Percentiles rank a stretch among this genome's conserved stretches.
Evolutionary conservation across 208 protist species (phyloP).

Genomic region (Crithidia fasciculata): DNA sequence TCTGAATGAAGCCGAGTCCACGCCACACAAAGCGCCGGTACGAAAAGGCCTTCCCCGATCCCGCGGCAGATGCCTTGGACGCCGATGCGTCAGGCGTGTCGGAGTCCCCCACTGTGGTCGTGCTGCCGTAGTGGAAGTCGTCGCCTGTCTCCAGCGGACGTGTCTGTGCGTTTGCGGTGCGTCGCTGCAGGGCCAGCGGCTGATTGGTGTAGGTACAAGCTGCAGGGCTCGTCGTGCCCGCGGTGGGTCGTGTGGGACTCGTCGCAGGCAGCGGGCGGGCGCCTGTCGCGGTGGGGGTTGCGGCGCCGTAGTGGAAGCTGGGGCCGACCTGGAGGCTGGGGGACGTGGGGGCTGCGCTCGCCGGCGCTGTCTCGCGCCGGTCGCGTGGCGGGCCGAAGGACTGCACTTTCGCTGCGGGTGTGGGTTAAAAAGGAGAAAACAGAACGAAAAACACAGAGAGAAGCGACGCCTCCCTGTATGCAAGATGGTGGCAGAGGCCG

Average conservation of each 20-base stretch:
- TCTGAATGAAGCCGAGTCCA: slow-evolving; percentile 14
- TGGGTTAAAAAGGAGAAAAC: neutral
- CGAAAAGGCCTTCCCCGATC: neutral
- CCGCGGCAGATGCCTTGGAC: neutral
- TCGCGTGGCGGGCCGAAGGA: slow-evolving; percentile 5
- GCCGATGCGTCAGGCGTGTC: neutral
- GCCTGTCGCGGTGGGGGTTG: neutral
- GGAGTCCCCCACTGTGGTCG: slow-evolving; percentile 9
- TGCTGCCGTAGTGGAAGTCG: neutral
- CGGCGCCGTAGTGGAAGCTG: neutral
- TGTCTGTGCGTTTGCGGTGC: neutral
- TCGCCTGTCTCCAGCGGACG: neutral
- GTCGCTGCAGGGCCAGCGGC: slow-evolving; percentile 11
- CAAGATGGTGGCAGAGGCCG: too few relatives aligned
- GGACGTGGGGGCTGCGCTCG: neutral
- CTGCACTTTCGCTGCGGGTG: slow-evolving; percentile 17
- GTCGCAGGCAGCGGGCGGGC: neutral
- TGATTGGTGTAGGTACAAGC: neutral
- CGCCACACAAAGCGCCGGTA: slow-evolving; percentile 15
- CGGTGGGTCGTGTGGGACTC: neutral
- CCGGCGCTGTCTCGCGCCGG: neutral
- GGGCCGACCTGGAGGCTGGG: neutral
- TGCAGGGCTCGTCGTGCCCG: neutral
- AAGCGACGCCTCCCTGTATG: neutral
- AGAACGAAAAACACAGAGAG: slow-evolving; percentile 15